Evolutionary conservation across 176 grass and related monocot genomes (phyloP), one percentile per base, ranked within the genome.

Genomic region (Carex parvula): DNA sequence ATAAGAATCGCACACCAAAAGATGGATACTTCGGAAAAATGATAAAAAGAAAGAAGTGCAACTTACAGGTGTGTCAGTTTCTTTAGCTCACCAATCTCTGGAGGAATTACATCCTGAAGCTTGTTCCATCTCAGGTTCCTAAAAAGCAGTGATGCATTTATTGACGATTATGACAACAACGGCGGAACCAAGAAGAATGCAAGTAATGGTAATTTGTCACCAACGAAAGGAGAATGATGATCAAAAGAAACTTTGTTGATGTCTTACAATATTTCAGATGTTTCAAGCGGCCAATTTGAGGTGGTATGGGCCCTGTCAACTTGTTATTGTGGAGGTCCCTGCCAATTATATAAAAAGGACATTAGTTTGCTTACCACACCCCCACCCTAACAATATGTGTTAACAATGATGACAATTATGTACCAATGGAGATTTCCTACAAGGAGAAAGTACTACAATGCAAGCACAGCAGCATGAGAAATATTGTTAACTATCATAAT

Each of bases 91-190:
- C 96, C 93, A 85, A 99, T 95, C 89, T 95, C 96, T 26, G 93
- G 89, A 1, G 96, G 93, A 82, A 99, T 88, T 58, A 89, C 93
- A 80, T 95, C 89, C 80, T 95, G 96, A 89, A 99, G 91, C 85
- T 99, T 99, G 89, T 99, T 99, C 97, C 97, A 99, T 92, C 97
- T 94, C 85, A 96, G 61, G 88, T 96, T 99, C 91, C 97, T 99
- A 89, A 65, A 26, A 84, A 56, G 29, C 21, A 75, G 3, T 73
- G 11, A 52, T 29, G 1, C 13, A 53, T 26, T 75, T 22, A 53
- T 16, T 75, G n/a, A 50, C 3, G 4, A 75, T 75, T 20, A 88
- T 2, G 21, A 83, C n/a, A 0, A 9, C 16, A 0, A 9, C 8
- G 73, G 44, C 39, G 52, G 80, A 64, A 46, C 32, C 62, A 92